Evolutionary conservation across 805 yeast genomes (phyloP).

Genomic region (Ogataea dorogensis): DNA sequence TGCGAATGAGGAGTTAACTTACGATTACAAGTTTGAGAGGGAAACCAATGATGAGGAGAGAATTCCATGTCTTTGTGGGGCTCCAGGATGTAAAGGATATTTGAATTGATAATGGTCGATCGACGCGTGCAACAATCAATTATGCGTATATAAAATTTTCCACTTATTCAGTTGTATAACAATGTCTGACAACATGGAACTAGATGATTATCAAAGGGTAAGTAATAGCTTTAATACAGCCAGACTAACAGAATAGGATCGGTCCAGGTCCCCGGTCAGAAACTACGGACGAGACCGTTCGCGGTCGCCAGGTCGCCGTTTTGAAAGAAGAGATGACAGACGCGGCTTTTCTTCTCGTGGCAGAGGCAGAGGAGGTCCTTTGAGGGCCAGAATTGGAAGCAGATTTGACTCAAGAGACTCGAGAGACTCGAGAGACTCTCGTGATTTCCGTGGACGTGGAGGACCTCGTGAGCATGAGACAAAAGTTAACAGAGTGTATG

Average conservation of each 20-base stretch:
- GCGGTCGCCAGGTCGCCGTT: conserved; percentile 27
- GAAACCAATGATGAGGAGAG: conserved; percentile 87
- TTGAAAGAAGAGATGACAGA: conserved; percentile 18
- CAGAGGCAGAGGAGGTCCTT: conserved; percentile 35
- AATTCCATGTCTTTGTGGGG: conserved; percentile 91
- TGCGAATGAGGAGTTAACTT: conserved; percentile 89
- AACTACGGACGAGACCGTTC: conserved; percentile 31
- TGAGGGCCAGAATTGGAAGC: conserved; percentile 20
- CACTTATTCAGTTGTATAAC: conserved; percentile 4
- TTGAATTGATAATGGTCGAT: conserved; percentile 49
- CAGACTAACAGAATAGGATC: conserved; percentile 23
- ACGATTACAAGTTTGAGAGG: conserved; percentile 92
- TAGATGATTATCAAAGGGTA: conserved; percentile 62
- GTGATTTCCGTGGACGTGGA: conserved; percentile 24
- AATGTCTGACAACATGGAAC: conserved; percentile 61
- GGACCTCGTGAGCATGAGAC: conserved; percentile 34
- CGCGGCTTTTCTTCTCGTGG: conserved; percentile 21
- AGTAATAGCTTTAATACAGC: conserved; percentile 28
- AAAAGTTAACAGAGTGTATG: conserved; percentile 56
- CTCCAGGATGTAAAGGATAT: conserved; percentile 90
- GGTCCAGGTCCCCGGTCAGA: conserved; percentile 37
- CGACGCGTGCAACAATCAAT: conserved; percentile 10
- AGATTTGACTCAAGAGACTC: conserved; percentile 23
- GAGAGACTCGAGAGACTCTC: conserved; percentile 1
- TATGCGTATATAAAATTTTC: conserved; percentile 9